Evolutionary conservation across 768 basidiomycete genomes (phyloP).

Genomic region (Kwoniella bestiolae): DNA sequence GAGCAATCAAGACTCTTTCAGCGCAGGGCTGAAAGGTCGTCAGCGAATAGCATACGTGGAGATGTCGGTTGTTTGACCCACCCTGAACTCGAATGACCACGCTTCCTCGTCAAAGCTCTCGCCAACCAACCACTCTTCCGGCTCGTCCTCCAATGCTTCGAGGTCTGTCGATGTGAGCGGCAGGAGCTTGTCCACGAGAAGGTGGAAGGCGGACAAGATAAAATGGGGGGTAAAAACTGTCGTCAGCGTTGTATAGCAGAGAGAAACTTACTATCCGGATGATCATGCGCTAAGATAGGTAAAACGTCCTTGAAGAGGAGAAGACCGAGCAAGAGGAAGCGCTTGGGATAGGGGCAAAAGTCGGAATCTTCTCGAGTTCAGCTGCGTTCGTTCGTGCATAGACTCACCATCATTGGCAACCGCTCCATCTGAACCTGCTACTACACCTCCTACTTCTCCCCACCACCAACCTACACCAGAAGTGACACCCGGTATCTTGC

Average conservation of each 20-base stretch:
- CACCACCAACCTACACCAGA: constrained; percentile 57
- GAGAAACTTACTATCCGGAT: constrained; percentile 44
- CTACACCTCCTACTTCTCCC: constrained; percentile 52
- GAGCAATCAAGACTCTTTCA: constrained; percentile 83
- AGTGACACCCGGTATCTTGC: constrained; percentile 39
- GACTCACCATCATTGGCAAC: constrained; percentile 50
- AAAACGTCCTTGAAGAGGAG: constrained; percentile 57
- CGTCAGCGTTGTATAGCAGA: background rate
- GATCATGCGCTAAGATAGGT: constrained; percentile 49
- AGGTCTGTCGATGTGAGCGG: constrained; percentile 81
- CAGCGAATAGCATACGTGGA: background rate
- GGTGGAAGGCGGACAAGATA: constrained; percentile 56
- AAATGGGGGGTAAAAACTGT: constrained; percentile 54
- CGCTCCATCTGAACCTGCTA: constrained; percentile 46
- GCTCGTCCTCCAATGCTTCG: constrained; percentile 80
- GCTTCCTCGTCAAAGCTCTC: constrained; percentile 88
- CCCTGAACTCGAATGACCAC: constrained; percentile 92
- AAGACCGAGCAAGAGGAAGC: constrained; percentile 54
- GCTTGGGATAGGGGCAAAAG: constrained; percentile 48
- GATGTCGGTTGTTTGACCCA: constrained; percentile 59
- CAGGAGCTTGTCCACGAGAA: constrained; percentile 82
- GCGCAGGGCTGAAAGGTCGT: constrained; percentile 72
- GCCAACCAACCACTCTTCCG: constrained; percentile 90
- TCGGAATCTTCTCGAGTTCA: constrained; percentile 38
- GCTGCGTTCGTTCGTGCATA: background rate